These are phyloP conservation scores for Phytophthora tubulina DNA, from an alignment of 352 stramenopile genomes.

Conservation along the genomic window DNA sequence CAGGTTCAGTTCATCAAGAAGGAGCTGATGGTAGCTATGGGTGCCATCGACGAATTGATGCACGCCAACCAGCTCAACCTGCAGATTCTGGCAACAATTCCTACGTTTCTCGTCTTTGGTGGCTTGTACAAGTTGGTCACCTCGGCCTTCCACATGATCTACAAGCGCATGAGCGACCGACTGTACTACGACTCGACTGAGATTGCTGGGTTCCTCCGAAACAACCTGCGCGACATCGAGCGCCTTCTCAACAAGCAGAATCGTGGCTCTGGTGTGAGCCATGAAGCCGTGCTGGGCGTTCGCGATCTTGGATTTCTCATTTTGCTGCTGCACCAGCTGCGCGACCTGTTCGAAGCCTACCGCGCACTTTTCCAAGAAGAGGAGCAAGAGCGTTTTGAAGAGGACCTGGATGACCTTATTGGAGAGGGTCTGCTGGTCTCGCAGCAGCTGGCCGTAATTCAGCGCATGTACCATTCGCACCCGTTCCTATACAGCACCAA, in stretches of 20 bases:
- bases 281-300: conserved; percentile 57
- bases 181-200: conserved; percentile 83
- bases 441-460: conserved; percentile 87
- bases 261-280: conserved; percentile 23
- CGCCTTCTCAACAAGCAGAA: conserved; percentile 89
- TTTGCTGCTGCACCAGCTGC: conserved; percentile 80
- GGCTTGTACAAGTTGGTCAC: conserved; percentile 74
- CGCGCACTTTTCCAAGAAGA: conserved; percentile 77
- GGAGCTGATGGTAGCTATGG: conserved; percentile 90
- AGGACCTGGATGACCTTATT: conserved; percentile 86
- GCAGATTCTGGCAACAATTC: conserved; percentile 87
- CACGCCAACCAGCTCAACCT: conserved; percentile 89
- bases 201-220: conserved; percentile 80
- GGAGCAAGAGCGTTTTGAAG: conserved; percentile 84
- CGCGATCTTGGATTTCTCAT: conserved; percentile 81
- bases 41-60: conserved; percentile 89
- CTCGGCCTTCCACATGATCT: conserved; percentile 72
- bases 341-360: conserved; percentile 79
- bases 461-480: conserved; percentile 90
- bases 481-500: conserved; percentile 80
- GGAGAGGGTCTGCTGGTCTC: conserved; percentile 77
- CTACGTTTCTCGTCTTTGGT: conserved; percentile 82
- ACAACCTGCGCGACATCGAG: conserved; percentile 87
- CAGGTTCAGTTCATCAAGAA: conserved; percentile 93
- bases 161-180: conserved; percentile 81